These are phyloP conservation scores for Trichoderma sp. DNA, from an alignment of 2,329 filamentous ascomycete species.

Conservation along the genomic window DNA sequence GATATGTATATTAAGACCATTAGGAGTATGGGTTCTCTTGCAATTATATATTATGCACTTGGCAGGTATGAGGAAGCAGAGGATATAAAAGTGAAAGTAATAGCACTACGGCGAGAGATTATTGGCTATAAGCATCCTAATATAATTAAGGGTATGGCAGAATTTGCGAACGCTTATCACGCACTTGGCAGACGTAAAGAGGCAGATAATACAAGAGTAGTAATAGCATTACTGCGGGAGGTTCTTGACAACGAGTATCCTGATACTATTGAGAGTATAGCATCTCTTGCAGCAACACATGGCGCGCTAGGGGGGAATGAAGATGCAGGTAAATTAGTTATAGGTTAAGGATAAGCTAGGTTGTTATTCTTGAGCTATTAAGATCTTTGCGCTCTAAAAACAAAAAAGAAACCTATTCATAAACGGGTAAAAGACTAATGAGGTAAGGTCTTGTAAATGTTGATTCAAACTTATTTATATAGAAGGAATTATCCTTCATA, in stretches of 20 bases:
- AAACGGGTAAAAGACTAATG: too few species aligned
- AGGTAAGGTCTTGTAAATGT: too few species aligned
- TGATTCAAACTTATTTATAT: too few species aligned
- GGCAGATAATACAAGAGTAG: neutral
- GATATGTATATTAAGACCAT: neutral
- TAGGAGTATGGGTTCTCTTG: neutral
- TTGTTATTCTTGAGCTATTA: too few species aligned
- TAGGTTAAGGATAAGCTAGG: too few species aligned
- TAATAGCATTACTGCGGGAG: neutral
- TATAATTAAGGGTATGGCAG: neutral
- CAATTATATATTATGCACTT: neutral
- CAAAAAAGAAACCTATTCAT: too few species aligned
- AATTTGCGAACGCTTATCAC: neutral
- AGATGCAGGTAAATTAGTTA: neutral
- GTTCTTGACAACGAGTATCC: neutral
- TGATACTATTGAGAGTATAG: neutral
- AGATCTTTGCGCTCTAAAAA: too few species aligned
- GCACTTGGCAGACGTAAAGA: neutral
- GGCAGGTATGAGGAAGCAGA: neutral
- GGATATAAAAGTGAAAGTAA: neutral
- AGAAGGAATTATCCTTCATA: too few species aligned
- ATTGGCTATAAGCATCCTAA: neutral
- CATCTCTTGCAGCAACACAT: neutral
- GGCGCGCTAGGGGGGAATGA: neutral
- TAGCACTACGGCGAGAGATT: neutral